Percentiles rank a stretch among this genome's conserved stretches.
These are phyloP conservation scores for Cryptococcus sp. DNA, from an alignment of 1,284 basidiomycete species.

Conservation along the genomic window DNA sequence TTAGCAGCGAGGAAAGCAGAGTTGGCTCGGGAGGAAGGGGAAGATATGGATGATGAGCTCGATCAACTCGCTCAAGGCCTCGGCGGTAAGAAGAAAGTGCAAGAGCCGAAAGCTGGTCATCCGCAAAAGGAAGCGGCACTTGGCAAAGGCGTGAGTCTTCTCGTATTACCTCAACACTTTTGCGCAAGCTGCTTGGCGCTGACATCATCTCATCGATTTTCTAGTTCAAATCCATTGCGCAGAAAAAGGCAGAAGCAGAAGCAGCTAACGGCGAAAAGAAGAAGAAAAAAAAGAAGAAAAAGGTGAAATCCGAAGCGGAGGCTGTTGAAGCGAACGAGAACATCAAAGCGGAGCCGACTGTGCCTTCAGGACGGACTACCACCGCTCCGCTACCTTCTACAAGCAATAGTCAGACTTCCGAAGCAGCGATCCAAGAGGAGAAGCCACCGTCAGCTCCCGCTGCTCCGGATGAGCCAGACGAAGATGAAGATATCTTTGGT, in stretches of 20 bases:
- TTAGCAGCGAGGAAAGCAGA: conserved; percentile 77
- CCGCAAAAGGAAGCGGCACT: conserved; percentile 53
- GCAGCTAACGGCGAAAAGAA: conserved; percentile 48
- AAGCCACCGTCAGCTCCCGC: too few species aligned
- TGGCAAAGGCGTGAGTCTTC: conserved; percentile 41
- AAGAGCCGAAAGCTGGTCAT: conserved; percentile 54
- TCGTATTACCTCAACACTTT: background rate
- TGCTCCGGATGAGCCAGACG: too few species aligned
- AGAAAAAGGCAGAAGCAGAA: conserved; percentile 35
- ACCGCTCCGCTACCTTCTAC: conserved; percentile 3
- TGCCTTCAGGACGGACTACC: background rate
- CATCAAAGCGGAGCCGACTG: background rate
- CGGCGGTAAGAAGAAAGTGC: conserved; percentile 12
- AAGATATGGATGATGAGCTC: conserved; percentile 72
- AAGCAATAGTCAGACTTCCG: background rate
- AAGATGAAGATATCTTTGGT: conserved; percentile 68
- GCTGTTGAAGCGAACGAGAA: background rate
- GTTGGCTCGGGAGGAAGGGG: conserved; percentile 58
- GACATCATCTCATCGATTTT: background rate
- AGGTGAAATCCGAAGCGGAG: conserved; percentile 22
- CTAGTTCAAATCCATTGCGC: conserved; percentile 49
- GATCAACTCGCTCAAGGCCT: conserved; percentile 56
- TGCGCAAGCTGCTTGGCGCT: background rate
- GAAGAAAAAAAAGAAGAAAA: conserved; percentile 59
- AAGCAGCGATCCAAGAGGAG: conserved; percentile 3